These are phyloP conservation scores for Botrytis fabae DNA, from an alignment of 2,329 filamentous ascomycete species.

Conservation along the genomic window DNA sequence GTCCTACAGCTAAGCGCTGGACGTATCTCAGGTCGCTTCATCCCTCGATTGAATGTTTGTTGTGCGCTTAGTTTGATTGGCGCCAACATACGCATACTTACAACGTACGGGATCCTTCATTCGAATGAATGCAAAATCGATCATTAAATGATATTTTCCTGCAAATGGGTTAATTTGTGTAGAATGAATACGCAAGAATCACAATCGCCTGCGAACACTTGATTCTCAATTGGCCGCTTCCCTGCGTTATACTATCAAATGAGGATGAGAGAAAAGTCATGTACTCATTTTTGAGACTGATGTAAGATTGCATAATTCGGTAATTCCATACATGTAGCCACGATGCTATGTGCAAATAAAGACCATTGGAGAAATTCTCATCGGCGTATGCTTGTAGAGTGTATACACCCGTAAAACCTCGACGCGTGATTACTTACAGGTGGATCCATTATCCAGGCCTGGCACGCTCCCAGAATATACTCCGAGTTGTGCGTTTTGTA, in stretches of 20 bases:
- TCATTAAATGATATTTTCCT: not conserved
- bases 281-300: not conserved
- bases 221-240: not conserved
- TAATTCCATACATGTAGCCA: not conserved
- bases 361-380: not conserved
- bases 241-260: not conserved
- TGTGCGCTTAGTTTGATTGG: constrained; percentile 5
- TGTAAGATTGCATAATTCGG: not conserved
- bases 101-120: not conserved
- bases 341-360: not conserved
- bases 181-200: not conserved
- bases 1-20: not conserved
- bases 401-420: too few species aligned
- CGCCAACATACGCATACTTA: not conserved
- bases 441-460: not conserved
- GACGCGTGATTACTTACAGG: not conserved
- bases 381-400: not conserved
- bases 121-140: not conserved
- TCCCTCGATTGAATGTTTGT: not conserved
- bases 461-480: not conserved
- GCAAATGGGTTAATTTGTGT: not conserved
- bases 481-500: not conserved
- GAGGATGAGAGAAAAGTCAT: not conserved
- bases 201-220: not conserved
- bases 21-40: not conserved